These are phyloP conservation scores for Periconia sp. DNA, from an alignment of 2,329 filamentous ascomycete species.

Conservation along the genomic window DNA sequence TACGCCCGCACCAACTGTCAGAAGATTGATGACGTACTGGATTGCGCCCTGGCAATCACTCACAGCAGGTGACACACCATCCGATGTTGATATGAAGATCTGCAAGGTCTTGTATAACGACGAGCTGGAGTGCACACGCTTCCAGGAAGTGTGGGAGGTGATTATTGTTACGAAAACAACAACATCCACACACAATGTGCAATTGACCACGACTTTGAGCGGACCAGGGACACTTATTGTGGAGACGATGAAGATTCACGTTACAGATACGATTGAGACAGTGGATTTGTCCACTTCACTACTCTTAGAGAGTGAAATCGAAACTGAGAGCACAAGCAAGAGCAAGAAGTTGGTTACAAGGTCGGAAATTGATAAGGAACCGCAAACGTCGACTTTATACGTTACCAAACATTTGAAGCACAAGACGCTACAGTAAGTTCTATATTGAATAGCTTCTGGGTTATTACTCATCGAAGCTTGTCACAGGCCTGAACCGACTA, in stretches of 20 bases:
- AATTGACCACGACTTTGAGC: constrained; percentile 44
- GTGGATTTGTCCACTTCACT: constrained; percentile 45
- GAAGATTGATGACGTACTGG: constrained; percentile 47
- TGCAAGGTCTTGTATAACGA: constrained; percentile 42
- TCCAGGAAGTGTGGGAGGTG: constrained; percentile 48
- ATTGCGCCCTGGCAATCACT: constrained; percentile 48
- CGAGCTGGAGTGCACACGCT: constrained; percentile 42
- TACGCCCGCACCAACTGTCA: constrained; percentile 43
- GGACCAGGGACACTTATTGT: constrained; percentile 39
- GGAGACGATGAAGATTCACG: constrained; percentile 42
- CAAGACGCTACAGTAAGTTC: constrained; percentile 15
- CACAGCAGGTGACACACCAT: constrained; percentile 41
- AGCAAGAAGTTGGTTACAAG: constrained; percentile 15
- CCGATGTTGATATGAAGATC: constrained; percentile 46
- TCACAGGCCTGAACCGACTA: constrained; percentile 16
- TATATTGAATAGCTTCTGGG: background rate
- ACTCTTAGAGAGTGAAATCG: constrained; percentile 38
- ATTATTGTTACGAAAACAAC: constrained; percentile 41
- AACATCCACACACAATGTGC: constrained; percentile 39
- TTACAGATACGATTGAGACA: constrained; percentile 42
- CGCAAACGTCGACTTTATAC: constrained; percentile 18
- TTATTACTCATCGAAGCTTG: constrained; percentile 6
- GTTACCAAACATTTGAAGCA: constrained; percentile 27
- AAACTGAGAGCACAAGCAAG: constrained; percentile 37
- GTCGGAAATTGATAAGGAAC: constrained; percentile 2